Evolutionary conservation across 2,329 filamentous ascomycete species (phyloP).

Genomic region (Pseudonectria foliicola): DNA sequence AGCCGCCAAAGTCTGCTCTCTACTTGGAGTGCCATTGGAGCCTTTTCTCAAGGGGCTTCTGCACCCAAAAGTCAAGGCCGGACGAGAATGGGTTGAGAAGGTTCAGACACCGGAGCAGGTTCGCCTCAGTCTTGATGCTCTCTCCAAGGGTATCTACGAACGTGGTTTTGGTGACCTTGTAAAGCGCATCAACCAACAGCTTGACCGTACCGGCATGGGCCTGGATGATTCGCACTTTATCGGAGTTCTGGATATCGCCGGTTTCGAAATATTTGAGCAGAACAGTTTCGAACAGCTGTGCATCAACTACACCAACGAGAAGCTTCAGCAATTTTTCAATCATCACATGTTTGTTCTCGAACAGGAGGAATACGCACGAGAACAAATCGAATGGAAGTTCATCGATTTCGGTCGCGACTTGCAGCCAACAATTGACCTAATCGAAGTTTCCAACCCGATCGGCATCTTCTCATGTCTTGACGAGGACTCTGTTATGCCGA

Average conservation of each 20-base stretch:
- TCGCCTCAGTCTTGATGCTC: conserved; percentile 77
- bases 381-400: conserved; percentile 99
- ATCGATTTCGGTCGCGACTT: conserved; percentile 97
- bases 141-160: conserved; percentile 97
- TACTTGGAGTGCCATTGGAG: conserved; percentile 78
- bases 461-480: conserved; percentile 98
- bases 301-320: conserved; percentile 99
- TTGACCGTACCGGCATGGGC: conserved; percentile 78
- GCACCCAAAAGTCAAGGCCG: conserved; percentile 90
- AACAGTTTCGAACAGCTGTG: conserved; percentile 99
- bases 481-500: conserved; percentile 98
- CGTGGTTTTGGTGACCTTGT: conserved; percentile 92
- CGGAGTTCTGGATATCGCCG: conserved; percentile 95
- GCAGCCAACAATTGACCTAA: conserved; percentile 95
- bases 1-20: conserved; percentile 69
- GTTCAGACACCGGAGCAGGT: conserved; percentile 97
- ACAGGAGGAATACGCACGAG: conserved; percentile 94
- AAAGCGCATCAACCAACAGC: conserved; percentile 79
- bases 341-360: conserved; percentile 99
- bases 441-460: conserved; percentile 92
- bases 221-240: conserved; percentile 93
- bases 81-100: conserved; percentile 97
- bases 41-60: conserved; percentile 82
- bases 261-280: conserved; percentile 96
- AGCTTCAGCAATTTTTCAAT: conserved; percentile 98